A percentile compares a stretch with the other conserved stretches of the same genome.
Evolutionary conservation across 2,329 filamentous ascomycete genomes (phyloP).

Genomic region (Colletotrichum falcatum): DNA sequence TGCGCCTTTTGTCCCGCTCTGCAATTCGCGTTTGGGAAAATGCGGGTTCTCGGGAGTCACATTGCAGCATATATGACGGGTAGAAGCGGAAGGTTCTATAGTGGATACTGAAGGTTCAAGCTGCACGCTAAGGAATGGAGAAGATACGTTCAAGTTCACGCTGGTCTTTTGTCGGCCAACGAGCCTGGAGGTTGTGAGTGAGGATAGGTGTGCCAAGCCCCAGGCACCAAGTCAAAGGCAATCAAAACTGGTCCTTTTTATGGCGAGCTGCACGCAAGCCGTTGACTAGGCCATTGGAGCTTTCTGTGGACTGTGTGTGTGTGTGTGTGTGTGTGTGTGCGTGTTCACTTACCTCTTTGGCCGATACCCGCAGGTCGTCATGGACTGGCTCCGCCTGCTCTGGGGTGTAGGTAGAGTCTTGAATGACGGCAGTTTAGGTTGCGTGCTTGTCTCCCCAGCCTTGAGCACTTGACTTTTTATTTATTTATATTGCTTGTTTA

Average conservation of each 20-base stretch:
- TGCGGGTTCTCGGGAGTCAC: conserved; percentile 47
- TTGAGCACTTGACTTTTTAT: no score
- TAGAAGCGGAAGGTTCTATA: conserved; percentile 36
- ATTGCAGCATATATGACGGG: conserved; percentile 41
- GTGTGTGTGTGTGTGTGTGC: no score
- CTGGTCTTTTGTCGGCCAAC: not conserved
- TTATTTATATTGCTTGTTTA: not conserved
- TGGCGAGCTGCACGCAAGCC: conserved; percentile 17
- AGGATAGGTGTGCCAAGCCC: conserved; percentile 20
- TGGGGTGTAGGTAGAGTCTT: no score
- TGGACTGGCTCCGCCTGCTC: not conserved
- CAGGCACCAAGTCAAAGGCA: not conserved
- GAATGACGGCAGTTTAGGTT: no score
- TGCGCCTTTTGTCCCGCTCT: conserved; percentile 42
- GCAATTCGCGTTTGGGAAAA: conserved; percentile 47
- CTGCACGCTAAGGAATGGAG: conserved; percentile 34
- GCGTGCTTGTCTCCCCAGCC: no score
- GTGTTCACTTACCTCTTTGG: not conserved
- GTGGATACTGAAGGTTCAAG: conserved; percentile 29
- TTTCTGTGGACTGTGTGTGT: conserved; percentile 31
- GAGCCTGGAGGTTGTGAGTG: not conserved
- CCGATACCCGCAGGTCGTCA: not conserved
- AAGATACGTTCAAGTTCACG: conserved; percentile 37
- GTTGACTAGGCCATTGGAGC: conserved; percentile 25
- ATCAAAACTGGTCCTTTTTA: not conserved